A percentile compares a stretch with the other conserved stretches of the same genome.
Evolutionary conservation across 768 basidiomycete genomes (phyloP).

Genomic region (Pholiota microspora): DNA sequence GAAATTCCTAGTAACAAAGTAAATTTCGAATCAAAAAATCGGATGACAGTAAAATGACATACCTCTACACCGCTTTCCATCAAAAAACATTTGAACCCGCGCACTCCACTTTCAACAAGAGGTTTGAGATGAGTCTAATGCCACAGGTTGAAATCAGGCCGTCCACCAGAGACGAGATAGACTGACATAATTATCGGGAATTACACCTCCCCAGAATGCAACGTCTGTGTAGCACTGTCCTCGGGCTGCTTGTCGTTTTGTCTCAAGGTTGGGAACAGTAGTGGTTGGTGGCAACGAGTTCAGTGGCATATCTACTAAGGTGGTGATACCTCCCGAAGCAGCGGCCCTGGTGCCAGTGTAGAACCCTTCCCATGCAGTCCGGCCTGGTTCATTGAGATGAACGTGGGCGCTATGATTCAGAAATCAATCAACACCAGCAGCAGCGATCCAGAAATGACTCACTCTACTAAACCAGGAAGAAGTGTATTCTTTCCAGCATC

Average conservation of each 20-base stretch:
- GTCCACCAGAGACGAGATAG: conserved; percentile 1
- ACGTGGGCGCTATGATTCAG: conserved; percentile 68
- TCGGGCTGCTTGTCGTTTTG: conserved; percentile 68
- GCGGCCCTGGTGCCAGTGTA: conserved; percentile 90
- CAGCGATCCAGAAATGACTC: conserved; percentile 22
- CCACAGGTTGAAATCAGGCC: not conserved
- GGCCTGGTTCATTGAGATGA: conserved; percentile 91
- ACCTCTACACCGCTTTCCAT: conserved; percentile 96
- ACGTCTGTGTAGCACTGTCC: conserved; percentile 80
- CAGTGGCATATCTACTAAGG: conserved; percentile 95
- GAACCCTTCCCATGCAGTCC: conserved; percentile 95
- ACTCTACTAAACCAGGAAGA: conserved; percentile 85
- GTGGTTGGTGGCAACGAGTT: conserved; percentile 98
- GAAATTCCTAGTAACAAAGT: conserved; percentile 92
- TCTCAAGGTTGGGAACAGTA: conserved; percentile 68
- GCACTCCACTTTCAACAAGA: conserved; percentile 79
- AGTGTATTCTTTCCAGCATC: conserved; percentile 59
- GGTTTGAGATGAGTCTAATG: conserved; percentile 67
- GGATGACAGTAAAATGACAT: conserved; percentile 13
- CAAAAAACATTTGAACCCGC: conserved; percentile 96
- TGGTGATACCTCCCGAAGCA: conserved; percentile 91
- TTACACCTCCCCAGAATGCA: conserved; percentile 93
- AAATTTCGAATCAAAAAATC: conserved; percentile 6
- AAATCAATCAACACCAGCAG: conserved; percentile 5
- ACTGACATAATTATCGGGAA: conserved; percentile 84